Percentiles rank a stretch among this genome's conserved stretches.
Conservation (phyloP, 73 alveolate genomes). For the Vitrella brassicaformis region DNA sequence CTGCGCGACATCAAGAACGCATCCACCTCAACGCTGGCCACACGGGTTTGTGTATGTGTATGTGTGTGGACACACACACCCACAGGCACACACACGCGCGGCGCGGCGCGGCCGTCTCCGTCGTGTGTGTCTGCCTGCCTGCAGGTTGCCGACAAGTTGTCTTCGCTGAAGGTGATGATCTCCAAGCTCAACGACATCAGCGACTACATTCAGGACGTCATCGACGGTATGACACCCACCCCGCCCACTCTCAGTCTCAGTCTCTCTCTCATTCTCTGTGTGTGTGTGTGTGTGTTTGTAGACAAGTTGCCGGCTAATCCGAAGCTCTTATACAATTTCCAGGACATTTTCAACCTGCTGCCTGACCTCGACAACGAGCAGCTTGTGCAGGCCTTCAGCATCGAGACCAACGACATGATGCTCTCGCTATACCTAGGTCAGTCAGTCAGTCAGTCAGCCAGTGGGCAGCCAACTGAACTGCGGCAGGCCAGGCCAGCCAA, state of each 20-base stretch:
- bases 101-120: no score
- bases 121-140: not conserved
- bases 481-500: no score
- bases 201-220: not conserved
- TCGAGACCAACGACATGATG: constrained; percentile 40
- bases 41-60: not conserved
- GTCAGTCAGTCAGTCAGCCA: not conserved
- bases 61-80: not conserved
- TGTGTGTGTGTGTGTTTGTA: not conserved
- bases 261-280: no score
- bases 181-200: not conserved
- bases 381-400: not conserved
- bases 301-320: constrained; percentile 43
- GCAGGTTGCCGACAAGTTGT: not conserved
- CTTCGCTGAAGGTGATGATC: not conserved
- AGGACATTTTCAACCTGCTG: constrained; percentile 52
- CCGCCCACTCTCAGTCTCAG: no score
- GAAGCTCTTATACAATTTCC: constrained; percentile 36
- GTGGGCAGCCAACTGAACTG: no score
- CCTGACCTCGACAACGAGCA: constrained; percentile 28
- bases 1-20: constrained; percentile 93
- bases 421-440: constrained; percentile 45
- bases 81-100: not conserved
- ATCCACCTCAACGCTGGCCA: constrained; percentile 36
- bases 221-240: not conserved